Conservation (phyloP, 805 yeast species). For the Komagataella ulmi region DNA sequence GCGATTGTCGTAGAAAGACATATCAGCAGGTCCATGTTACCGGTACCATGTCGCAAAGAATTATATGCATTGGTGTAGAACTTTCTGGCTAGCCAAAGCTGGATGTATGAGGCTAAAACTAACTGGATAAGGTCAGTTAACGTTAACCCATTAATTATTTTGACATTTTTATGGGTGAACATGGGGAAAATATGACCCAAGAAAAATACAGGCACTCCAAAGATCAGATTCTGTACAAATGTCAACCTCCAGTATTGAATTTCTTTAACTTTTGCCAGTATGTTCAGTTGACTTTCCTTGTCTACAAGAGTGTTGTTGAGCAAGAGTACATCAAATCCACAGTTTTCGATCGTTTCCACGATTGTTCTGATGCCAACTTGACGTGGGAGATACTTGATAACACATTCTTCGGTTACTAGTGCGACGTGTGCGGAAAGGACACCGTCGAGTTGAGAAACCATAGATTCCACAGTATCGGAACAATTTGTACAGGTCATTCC, state of each 20-base stretch:
- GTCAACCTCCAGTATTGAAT: conserved; percentile 55
- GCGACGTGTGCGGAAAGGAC: conserved; percentile 36
- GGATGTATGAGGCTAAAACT: conserved; percentile 42
- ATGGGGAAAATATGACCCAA: conserved; percentile 36
- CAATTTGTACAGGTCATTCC: conserved; percentile 58
- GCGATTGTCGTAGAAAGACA: conserved; percentile 73
- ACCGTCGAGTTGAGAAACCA: conserved; percentile 31
- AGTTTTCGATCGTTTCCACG: conserved; percentile 34
- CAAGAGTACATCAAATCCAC: conserved; percentile 39
- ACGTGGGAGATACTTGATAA: conserved; percentile 35
- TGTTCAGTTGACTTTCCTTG: conserved; percentile 52
- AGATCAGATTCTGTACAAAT: conserved; percentile 33
- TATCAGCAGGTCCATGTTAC: conserved; percentile 88
- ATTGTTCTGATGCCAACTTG: conserved; percentile 52
- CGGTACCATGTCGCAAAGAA: conserved; percentile 56
- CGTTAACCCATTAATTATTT: conserved; percentile 40
- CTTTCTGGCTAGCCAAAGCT: conserved; percentile 49
- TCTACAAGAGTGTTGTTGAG: conserved; percentile 30
- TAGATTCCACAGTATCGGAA: conserved; percentile 32
- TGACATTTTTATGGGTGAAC: conserved; percentile 9
- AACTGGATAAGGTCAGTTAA: conserved; percentile 52
- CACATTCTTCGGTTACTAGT: conserved; percentile 39
- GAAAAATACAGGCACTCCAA: conserved; percentile 51
- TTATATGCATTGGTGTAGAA: conserved; percentile 55
- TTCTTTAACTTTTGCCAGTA: conserved; percentile 60